These are phyloP conservation scores for Eragrostis tef DNA, from an alignment of 202 grass and related monocot genomes.

Conservation along the genomic window DNA sequence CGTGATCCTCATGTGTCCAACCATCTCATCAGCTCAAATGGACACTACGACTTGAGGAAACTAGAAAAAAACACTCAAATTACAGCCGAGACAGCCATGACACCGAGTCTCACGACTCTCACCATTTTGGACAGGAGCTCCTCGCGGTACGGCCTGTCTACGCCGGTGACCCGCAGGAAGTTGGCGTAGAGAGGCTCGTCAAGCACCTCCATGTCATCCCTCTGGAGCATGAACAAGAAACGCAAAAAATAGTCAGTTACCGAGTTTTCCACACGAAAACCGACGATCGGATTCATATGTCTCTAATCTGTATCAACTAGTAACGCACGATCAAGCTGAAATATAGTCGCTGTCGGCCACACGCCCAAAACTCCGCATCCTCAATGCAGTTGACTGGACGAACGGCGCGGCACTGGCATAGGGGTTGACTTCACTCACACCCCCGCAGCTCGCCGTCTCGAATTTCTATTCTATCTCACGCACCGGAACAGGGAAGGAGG, in stretches of 20 bases:
- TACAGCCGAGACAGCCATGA: background rate
- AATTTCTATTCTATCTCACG: no score
- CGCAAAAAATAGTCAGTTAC: background rate
- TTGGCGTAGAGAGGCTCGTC: conserved; percentile 97
- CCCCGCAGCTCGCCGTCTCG: no score
- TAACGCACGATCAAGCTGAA: background rate
- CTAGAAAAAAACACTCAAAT: background rate
- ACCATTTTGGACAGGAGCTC: conserved; percentile 85
- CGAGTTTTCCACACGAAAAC: background rate
- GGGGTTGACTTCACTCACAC: no score
- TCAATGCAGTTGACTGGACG: background rate
- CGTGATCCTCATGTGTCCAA: background rate
- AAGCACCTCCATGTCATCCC: conserved; percentile 87
- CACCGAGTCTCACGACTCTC: conserved; percentile 25
- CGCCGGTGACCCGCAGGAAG: conserved; percentile 64
- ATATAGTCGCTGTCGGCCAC: background rate
- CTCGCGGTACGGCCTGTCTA: conserved; percentile 75
- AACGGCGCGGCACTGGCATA: background rate
- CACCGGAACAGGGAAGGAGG: background rate
- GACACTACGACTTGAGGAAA: background rate
- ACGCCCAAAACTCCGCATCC: background rate
- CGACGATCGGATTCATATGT: background rate
- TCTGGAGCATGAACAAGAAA: conserved; percentile 41
- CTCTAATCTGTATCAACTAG: background rate
- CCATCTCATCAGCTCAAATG: background rate